Base-by-base conservation (phyloP, 2,329 filamentous ascomycete genomes). In the Stachybotrys chartarum region DNA sequence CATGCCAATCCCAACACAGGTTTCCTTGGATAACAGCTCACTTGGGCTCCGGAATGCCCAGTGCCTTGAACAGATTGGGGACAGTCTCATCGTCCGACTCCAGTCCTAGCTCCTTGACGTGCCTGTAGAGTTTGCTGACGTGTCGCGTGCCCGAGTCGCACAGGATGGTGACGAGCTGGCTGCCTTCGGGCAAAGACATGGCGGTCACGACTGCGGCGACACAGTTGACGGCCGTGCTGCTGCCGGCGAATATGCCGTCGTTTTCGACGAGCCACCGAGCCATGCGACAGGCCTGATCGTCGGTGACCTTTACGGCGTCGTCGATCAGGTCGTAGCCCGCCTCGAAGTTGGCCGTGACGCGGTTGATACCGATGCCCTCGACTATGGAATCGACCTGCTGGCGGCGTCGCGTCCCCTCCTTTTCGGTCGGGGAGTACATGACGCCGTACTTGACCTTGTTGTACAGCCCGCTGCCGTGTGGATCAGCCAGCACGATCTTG, bases 211-310 rank as follows among this genome's bases (percentile, higher is more conserved):
- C 85, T 24, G 90, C 88, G 5, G 88, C 90, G 47, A 90, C 88
- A 79, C 92, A 96, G 70, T 99, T 99, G 53, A 99, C 93, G n/a
- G 92, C 88, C 70, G 89, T 96, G 69, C 91, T 96, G 69, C 92
- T 96, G 8, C 94, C 95, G 46, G 92, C 80, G 66, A 99, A 99
- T 54, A 99, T 86, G 7, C 94, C 94, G 70, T 99, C 94, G 60
- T 92, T 88, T 73, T 97, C 92, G 8, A 97, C 93, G 46, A 99
- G 75, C 91, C 91, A 97, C 59, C 90, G 80, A n/a, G 93, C 94
- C 94, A 99, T 99, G 54, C 80, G 81, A 68, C 90, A 85, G 12
- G 94, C 94, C 75, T 99, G 92, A 52, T 85, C 83, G 70, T 99
- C 95, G 3, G 84, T 90, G 14, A 99, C 91, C 57, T 86, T 83